Evolutionary conservation across 2,329 filamentous ascomycete species (phyloP).

Genomic region (Apiospora rasikravindrae): DNA sequence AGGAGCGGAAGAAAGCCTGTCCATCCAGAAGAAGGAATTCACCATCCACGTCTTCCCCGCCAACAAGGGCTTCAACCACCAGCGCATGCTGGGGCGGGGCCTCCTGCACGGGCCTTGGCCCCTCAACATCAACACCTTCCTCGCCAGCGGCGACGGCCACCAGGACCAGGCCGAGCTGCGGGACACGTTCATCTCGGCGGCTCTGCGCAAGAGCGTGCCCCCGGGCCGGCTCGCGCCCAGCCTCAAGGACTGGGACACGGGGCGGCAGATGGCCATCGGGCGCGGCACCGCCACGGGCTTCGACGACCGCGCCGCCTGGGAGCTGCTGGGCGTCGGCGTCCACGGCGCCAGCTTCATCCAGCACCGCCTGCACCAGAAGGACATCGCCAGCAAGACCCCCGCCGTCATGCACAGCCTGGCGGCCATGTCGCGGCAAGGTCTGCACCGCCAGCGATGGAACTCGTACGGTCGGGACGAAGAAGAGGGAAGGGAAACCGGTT

Average conservation of each 20-base stretch:
- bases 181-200: slow-evolving; percentile 36
- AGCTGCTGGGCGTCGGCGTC: slow-evolving; percentile 5
- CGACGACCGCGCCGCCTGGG: slow-evolving; percentile 30
- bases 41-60: slow-evolving; percentile 37
- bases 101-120: slow-evolving; percentile 40
- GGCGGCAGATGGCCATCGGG: slow-evolving; percentile 32
- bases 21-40: slow-evolving; percentile 30
- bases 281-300: slow-evolving; percentile 29
- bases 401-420: slow-evolving; percentile 23
- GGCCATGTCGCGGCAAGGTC: not conserved
- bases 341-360: slow-evolving; percentile 16
- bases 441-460: not conserved
- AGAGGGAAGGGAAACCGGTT: not conserved
- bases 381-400: slow-evolving; percentile 13
- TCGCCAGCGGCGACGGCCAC: not conserved
- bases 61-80: slow-evolving; percentile 35
- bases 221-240: slow-evolving; percentile 34
- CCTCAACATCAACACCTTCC: slow-evolving; percentile 15
- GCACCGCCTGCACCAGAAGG: slow-evolving; percentile 11
- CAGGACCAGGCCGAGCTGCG: not conserved
- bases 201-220: slow-evolving; percentile 34
- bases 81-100: slow-evolving; percentile 30
- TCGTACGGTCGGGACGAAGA: not conserved
- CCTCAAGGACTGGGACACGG: slow-evolving; percentile 40
- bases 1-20: not conserved